Evolutionary conservation across 2,329 filamentous ascomycete genomes (phyloP).

Genomic region (Fonsecaea pedrosoi): DNA sequence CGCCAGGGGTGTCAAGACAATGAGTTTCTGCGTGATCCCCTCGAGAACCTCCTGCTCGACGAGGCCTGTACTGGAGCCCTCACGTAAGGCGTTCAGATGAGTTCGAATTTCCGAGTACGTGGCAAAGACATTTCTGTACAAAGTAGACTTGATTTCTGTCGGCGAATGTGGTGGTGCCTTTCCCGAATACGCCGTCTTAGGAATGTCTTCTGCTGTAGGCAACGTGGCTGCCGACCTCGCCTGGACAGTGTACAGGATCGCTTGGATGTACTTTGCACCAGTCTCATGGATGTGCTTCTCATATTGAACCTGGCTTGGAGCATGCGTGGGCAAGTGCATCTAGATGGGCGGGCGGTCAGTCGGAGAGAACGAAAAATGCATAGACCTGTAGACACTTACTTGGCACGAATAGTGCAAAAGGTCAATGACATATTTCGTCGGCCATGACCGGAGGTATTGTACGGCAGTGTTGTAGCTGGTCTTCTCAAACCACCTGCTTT

Average conservation of each 20-base stretch:
- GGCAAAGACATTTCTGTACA: conserved; percentile 34
- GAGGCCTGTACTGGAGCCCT: neutral
- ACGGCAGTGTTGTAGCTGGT: conserved; percentile 32
- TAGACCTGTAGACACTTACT: conserved; percentile 4
- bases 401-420: conserved; percentile 34
- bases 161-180: conserved; percentile 21
- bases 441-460: conserved; percentile 31
- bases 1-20: conserved; percentile 32
- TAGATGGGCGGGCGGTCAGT: conserved; percentile 7
- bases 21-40: conserved; percentile 23
- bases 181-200: conserved; percentile 32
- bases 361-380: neutral
- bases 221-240: conserved; percentile 26
- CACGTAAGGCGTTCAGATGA: neutral
- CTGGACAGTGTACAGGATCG: conserved; percentile 32
- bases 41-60: conserved; percentile 4
- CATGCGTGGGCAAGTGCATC: conserved; percentile 17
- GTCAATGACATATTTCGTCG: conserved; percentile 34
- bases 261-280: conserved; percentile 30
- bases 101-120: conserved; percentile 23
- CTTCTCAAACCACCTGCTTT: conserved; percentile 36
- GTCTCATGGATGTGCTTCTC: conserved; percentile 20
- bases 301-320: neutral
- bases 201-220: conserved; percentile 35
- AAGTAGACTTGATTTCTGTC: conserved; percentile 25